Conservation (phyloP, 2,329 filamentous ascomycete genomes). For the Sporothrix dimorphospora region DNA sequence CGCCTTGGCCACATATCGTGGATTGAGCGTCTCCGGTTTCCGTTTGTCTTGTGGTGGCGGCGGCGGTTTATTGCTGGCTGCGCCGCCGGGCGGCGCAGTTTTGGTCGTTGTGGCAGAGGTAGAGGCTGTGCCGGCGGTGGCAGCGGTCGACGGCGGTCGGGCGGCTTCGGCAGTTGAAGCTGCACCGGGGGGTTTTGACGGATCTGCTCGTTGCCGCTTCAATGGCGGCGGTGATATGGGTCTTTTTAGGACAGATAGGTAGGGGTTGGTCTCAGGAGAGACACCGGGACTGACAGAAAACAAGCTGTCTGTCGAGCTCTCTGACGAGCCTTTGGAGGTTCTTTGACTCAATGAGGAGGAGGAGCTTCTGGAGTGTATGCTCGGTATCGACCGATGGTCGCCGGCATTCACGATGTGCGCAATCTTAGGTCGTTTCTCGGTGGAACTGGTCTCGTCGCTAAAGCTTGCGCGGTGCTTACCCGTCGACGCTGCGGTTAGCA, state of each 20-base stretch:
- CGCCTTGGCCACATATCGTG: slow-evolving; percentile 62
- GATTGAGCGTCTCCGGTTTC: slow-evolving; percentile 64
- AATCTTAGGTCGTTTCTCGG: background rate
- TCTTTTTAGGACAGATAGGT: background rate
- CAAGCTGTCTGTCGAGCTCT: background rate
- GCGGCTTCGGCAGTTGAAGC: background rate
- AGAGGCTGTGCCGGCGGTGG: background rate
- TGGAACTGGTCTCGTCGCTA: background rate
- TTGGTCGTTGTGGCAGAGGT: background rate
- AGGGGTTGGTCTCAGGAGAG: background rate
- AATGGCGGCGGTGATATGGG: slow-evolving; percentile 3
- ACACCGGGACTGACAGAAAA: background rate
- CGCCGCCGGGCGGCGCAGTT: background rate
- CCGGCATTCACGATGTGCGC: background rate
- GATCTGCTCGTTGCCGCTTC: background rate
- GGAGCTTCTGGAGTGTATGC: background rate
- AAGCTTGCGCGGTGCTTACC: slow-evolving; percentile 6
- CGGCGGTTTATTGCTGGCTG: background rate
- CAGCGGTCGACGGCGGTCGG: background rate
- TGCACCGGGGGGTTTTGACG: background rate
- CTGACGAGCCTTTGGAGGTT: background rate
- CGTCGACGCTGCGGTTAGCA: background rate
- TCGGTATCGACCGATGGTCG: background rate
- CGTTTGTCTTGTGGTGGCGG: slow-evolving; percentile 33
- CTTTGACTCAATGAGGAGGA: background rate